phyloP scores from a whole-genome alignment of 345 rosid genomes.

The Viola odorata region DNA sequence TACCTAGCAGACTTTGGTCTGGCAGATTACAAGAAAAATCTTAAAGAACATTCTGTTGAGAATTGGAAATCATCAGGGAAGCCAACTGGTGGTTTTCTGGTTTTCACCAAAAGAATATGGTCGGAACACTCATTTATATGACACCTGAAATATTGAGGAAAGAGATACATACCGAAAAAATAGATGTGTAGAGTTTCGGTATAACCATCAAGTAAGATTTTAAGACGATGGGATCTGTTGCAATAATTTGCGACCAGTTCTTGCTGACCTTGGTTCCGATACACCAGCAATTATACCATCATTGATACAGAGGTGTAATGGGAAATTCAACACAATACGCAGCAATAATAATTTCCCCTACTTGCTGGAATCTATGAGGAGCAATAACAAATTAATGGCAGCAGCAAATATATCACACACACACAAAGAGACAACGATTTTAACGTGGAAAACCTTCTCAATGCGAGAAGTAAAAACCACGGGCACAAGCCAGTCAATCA shows the following conservation, averaged over 20 bases:
- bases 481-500: too few relatives aligned
- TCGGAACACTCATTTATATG: slow-evolving; percentile 95
- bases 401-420: too few relatives aligned
- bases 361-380: too few relatives aligned
- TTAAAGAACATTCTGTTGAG: slow-evolving; percentile 49
- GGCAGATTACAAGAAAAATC: slow-evolving; percentile 65
- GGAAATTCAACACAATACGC: too few relatives aligned
- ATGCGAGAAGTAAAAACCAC: too few relatives aligned
- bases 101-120: slow-evolving; percentile 90
- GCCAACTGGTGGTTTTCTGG: slow-evolving; percentile 99
- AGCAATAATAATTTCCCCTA: too few relatives aligned
- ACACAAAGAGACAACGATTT: too few relatives aligned
- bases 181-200: slow-evolving; percentile 89
- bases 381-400: too few relatives aligned
- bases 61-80: slow-evolving; percentile 89
- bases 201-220: slow-evolving; percentile 71
- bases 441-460: too few relatives aligned
- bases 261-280: slow-evolving; percentile 46
- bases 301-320: slow-evolving; percentile 48
- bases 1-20: slow-evolving; percentile 86
- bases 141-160: slow-evolving; percentile 88
- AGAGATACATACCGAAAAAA: slow-evolving; percentile 74
- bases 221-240: not conserved
- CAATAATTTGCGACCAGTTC: slow-evolving; percentile 75
- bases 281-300: slow-evolving; percentile 42